Evolutionary conservation across 116 monocot genomes (phyloP).

Genomic region (Zostera marina): DNA sequence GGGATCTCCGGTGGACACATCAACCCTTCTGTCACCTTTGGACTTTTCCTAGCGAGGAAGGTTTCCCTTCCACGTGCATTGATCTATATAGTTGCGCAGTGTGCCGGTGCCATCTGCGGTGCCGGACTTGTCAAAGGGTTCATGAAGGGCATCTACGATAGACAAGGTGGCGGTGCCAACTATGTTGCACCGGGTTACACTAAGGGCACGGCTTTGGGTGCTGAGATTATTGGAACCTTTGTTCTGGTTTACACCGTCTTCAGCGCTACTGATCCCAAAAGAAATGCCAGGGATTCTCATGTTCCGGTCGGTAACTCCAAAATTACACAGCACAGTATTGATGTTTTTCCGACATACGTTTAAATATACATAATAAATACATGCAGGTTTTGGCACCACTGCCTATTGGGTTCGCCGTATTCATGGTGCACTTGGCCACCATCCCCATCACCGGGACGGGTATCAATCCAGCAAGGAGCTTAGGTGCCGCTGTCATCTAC

Average conservation of each 20-base stretch:
- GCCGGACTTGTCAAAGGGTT: conserved; percentile 20
- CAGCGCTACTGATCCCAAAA: conserved; percentile 25
- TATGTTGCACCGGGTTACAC: conserved; percentile 5
- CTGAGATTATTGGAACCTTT: conserved; percentile 26
- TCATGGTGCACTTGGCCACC: conserved; percentile 53
- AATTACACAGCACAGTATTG: no score
- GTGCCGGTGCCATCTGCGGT: conserved; percentile 23
- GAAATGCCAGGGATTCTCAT: conserved; percentile 18
- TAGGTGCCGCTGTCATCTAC: conserved; percentile 41
- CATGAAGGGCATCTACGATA: conserved; percentile 16
- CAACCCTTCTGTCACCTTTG: conserved; percentile 25
- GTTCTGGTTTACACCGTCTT: conserved; percentile 27
- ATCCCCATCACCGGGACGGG: conserved; percentile 50
- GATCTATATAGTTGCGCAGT: conserved; percentile 24
- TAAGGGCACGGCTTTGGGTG: conserved; percentile 12
- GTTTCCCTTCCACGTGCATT: conserved; percentile 19
- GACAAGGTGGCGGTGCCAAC: conserved; percentile 22
- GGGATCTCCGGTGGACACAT: conserved; percentile 51
- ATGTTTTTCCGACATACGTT: no score
- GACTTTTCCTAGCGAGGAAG: conserved; percentile 24
- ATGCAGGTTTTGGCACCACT: conserved; percentile 44
- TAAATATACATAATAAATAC: no score
- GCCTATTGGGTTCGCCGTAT: conserved; percentile 46
- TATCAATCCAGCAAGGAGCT: conserved; percentile 49
- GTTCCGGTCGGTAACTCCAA: conserved; percentile 8